A percentile compares a stretch with the other conserved stretches of the same genome.
Conservation (phyloP, 768 basidiomycete species). For the Phaffia australis region DNA sequence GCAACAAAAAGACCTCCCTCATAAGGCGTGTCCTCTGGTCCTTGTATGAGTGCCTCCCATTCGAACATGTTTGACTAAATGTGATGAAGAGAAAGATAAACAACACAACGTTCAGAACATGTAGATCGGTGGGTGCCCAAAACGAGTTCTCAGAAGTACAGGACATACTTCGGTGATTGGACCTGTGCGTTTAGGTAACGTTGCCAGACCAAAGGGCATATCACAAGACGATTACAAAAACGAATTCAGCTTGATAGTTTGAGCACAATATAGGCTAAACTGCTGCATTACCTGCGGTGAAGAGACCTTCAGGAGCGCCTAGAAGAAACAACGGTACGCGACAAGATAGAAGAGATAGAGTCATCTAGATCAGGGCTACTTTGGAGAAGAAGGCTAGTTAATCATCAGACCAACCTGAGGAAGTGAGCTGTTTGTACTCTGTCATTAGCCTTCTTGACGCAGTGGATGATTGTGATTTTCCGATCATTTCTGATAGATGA, state of each 20-base stretch:
- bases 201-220: no score
- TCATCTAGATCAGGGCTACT: no score
- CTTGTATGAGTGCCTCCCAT: slow-evolving; percentile 90
- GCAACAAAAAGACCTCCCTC: slow-evolving; percentile 45
- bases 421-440: slow-evolving; percentile 75
- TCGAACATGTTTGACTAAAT: slow-evolving; percentile 63
- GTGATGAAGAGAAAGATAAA: not conserved
- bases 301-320: slow-evolving; percentile 26
- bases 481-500: no score
- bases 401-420: slow-evolving; percentile 32
- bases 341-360: not conserved
- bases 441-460: slow-evolving; percentile 82
- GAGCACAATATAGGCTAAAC: not conserved
- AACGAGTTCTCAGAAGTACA: not conserved
- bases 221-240: not conserved
- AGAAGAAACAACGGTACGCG: no score
- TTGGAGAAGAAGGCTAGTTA: not conserved
- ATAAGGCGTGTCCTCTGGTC: slow-evolving; percentile 89
- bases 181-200: not conserved
- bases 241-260: not conserved
- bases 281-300: slow-evolving; percentile 23
- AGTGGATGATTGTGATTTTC: slow-evolving; percentile 39
- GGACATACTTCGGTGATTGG: slow-evolving; percentile 13
- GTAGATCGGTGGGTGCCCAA: not conserved
- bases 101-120: not conserved